Base-by-base conservation (phyloP, 1,139 yeast genomes). In the Zygosaccharomyces pseudobailii region DNA sequence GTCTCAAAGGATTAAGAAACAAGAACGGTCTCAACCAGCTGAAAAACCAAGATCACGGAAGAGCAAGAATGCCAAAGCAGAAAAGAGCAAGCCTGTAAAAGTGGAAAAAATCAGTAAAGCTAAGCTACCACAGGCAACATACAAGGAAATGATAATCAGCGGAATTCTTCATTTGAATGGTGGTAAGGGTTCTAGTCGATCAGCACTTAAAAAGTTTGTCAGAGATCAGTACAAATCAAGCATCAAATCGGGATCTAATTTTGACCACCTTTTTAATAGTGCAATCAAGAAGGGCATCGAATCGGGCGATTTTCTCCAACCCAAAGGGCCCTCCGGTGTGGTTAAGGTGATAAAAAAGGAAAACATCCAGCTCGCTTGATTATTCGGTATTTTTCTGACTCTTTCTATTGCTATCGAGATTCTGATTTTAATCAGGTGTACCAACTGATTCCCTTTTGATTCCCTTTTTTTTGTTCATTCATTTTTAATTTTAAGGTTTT, bases 231-330 rank as follows among this genome's bases (percentile, higher is more conserved):
- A 53, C 40, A 71, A 81, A 54, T 82, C 82, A 68, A 79, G 73
- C 65, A 76, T 80, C 49, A 72, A 81, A 59, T 74, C 79, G 46
- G 75, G 83, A 32, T 59, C 76, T 48, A 83, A 79, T 66, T 88
- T 87, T 64, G 95, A 87, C 63, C 71, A 83, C 45, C 78, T 82
- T 56, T 85, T 88, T 75, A 88, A 87, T 68, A 63, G 78, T 43
- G 92, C 96, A 32, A 74, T 88, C 62, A 82, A 84, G 73, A 84
- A 82, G 66, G 95, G 95, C 52, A 94, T 88, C 53, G 82, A 78
- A 49, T 67, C 79, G 24, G 95, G 88, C 45, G 86, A 80, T 47
- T 85, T 89, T 60, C 68, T 78, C 42, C 96, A 87, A 70, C 96
- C 96, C 65, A 88, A 87, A 73, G 96, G 96, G 51, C 69, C 75